These are phyloP conservation scores for Filobasidium uniguttulatum DNA, from an alignment of 1,284 basidiomycete genomes.

Conservation along the genomic window DNA sequence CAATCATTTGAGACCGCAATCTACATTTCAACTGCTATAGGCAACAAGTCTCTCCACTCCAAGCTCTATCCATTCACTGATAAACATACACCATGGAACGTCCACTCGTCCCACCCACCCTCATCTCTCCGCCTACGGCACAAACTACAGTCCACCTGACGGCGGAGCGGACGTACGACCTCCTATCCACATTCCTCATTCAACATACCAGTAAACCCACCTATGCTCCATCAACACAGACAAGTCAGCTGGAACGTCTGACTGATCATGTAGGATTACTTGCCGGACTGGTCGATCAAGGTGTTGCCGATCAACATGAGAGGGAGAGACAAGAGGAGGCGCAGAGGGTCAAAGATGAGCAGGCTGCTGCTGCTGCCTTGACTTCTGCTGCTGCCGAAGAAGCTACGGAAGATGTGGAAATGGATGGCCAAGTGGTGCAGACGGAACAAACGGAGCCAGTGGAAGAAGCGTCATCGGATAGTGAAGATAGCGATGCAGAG, in stretches of 20 bases:
- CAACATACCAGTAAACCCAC: slow-evolving; percentile 5
- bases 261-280: background rate
- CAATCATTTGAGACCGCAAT: too few relatives aligned
- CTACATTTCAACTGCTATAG: background rate
- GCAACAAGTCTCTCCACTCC: background rate
- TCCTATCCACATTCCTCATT: slow-evolving; percentile 16
- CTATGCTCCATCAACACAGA: slow-evolving; percentile 1
- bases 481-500: too few relatives aligned
- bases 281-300: background rate
- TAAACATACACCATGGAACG: slow-evolving; percentile 1
- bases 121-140: background rate
- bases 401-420: too few relatives aligned
- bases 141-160: background rate
- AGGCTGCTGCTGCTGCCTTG: too few relatives aligned
- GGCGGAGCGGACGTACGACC: background rate
- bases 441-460: too few relatives aligned
- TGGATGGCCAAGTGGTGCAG: too few relatives aligned
- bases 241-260: background rate
- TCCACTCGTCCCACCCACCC: background rate
- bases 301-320: background rate
- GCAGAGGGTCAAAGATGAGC: background rate
- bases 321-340: background rate
- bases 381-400: too few relatives aligned
- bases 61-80: background rate
- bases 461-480: too few relatives aligned